Base-by-base conservation (phyloP, 148 eudicot genomes). In the Rhododendron ferrugineum region DNA sequence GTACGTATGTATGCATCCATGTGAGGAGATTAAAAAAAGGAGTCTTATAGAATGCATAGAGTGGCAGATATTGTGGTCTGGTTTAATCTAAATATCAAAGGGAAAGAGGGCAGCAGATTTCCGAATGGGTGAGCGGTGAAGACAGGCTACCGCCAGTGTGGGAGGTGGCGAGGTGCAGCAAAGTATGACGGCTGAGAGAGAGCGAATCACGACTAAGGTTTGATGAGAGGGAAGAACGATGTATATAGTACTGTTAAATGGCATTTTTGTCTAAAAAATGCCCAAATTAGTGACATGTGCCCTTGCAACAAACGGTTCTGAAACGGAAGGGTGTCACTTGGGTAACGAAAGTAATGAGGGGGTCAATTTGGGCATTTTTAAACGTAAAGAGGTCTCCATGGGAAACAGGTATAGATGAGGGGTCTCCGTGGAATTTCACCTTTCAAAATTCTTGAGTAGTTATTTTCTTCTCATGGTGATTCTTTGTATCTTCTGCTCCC, bases 381-480 rank as follows among this genome's bases (percentile, higher is more conserved):
- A 18, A 4, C 22, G 7, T 16, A 16, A 20, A 18, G 62, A 22
- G 62, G 62, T 16, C 2, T 56, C 62, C 10, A 8, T 56, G 23
- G 7, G 62, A 56, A 56, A 56, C 23, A 56, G 2, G 3, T 22
- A 22, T 60, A 60, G 68, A 60, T 18, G 70, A n/a, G 70, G 30
- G 11, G 28, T 64, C 70, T 64, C 30, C 30, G 3, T n/a, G 11
- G 66, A 60, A 64, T 64, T 62, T 16, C 58, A 54, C 58, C 11
- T 18, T 74, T 18, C 37, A 5, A 74, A 37, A 7, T 74, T 18
- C 46, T 68, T 16, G 23, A 74, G 40, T 34, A 14, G n/a, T 36
- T 74, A 74, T 74, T 74, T 74, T 13, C 47, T 74, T 74, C 78
- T 32, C 23, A 73, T 73, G 78, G 78, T 73, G 78, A 15, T 73